A percentile compares a stretch with the other conserved stretches of the same genome.
Evolutionary conservation across 176 grass and related monocot species (phyloP).

Genomic region (Secale cereale): DNA sequence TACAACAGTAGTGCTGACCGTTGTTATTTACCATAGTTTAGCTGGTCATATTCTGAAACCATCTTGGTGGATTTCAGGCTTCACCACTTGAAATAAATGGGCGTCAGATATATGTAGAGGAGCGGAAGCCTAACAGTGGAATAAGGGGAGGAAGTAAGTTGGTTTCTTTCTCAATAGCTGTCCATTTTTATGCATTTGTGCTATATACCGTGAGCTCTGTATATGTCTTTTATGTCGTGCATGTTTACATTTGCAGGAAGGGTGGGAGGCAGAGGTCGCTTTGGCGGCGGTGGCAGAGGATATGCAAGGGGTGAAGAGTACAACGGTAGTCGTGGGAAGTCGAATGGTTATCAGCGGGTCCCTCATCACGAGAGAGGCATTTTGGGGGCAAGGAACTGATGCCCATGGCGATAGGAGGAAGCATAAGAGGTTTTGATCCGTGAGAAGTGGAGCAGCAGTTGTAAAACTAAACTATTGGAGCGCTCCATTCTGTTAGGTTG

Average conservation of each 20-base stretch:
- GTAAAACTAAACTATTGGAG: constrained; percentile 29
- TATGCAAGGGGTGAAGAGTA: constrained; percentile 48
- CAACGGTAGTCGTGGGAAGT: constrained; percentile 34
- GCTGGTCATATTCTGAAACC: not conserved
- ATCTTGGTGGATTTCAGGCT: constrained; percentile 37
- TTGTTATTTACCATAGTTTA: not conserved
- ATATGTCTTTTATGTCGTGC: not conserved
- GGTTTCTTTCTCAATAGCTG: not conserved
- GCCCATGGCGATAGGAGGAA: not conserved
- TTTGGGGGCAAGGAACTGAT: constrained; percentile 40
- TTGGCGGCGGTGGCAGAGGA: constrained; percentile 35
- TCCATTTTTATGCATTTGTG: not conserved
- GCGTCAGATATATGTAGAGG: constrained; percentile 87
- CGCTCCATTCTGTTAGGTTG: constrained; percentile 37
- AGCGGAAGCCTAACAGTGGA: constrained; percentile 77
- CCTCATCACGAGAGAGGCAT: constrained; percentile 63
- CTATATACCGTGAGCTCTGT: not conserved
- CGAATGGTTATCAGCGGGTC: constrained; percentile 43
- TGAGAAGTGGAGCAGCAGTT: constrained; percentile 2
- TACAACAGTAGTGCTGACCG: not conserved
- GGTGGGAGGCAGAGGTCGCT: constrained; percentile 51
- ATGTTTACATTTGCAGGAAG: constrained; percentile 45
- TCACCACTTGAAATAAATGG: constrained; percentile 79
- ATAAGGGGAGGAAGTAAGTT: constrained; percentile 77
- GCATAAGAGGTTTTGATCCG: constrained; percentile 43